Conservation (phyloP, 148 eudicot genomes). For the Cornus kousa region DNA sequence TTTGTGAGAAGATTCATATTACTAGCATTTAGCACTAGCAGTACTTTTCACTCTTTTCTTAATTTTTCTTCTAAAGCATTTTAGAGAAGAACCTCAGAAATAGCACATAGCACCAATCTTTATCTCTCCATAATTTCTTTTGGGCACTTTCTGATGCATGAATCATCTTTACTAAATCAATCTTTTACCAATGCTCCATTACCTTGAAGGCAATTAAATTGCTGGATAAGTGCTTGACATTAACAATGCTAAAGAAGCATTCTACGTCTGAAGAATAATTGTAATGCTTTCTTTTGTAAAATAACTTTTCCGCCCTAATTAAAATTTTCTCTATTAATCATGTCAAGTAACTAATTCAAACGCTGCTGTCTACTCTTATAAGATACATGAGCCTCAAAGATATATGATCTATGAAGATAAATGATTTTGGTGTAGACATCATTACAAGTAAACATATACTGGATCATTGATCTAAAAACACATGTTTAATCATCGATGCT, state of each 20-base stretch:
- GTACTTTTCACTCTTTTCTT: not conserved
- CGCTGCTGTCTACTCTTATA: not conserved
- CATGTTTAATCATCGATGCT: not conserved
- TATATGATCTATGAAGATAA: not conserved
- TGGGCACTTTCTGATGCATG: not conserved
- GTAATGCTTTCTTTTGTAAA: not conserved
- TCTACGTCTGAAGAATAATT: not conserved
- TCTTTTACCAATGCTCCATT: not conserved
- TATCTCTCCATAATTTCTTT: not conserved
- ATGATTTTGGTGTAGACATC: not conserved
- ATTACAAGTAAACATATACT: not conserved
- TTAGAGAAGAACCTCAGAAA: not conserved
- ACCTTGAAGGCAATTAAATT: not conserved
- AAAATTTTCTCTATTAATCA: not conserved
- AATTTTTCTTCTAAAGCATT: conserved; percentile 4
- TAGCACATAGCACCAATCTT: not conserved
- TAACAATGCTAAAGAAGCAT: not conserved
- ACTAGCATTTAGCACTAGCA: not conserved
- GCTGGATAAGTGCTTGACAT: not conserved
- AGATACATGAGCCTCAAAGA: not conserved
- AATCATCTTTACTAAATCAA: not conserved
- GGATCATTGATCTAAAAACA: not conserved
- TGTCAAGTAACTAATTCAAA: not conserved
- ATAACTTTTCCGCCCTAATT: not conserved
- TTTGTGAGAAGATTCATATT: not conserved